Conservation (phyloP, 2,329 filamentous ascomycete genomes). For the Madurella mycetomatis region DNA sequence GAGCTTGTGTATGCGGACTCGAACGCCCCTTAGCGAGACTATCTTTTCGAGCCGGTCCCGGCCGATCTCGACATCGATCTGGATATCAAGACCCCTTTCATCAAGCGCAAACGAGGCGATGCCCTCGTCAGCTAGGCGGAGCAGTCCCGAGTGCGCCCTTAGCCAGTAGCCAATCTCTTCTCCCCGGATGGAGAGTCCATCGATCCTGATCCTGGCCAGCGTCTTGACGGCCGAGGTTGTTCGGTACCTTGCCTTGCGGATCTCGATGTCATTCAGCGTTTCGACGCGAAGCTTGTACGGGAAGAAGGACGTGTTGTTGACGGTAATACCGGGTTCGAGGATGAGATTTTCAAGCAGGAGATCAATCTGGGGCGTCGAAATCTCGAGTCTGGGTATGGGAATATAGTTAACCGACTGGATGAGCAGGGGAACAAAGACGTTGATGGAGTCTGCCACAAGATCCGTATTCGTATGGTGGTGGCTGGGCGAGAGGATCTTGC, state of each 20-base stretch:
- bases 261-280: slow-evolving; percentile 80
- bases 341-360: slow-evolving; percentile 87
- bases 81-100: slow-evolving; percentile 79
- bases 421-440: slow-evolving; percentile 74
- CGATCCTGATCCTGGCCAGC: slow-evolving; percentile 70
- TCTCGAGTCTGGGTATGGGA: slow-evolving; percentile 84
- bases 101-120: slow-evolving; percentile 84
- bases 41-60: slow-evolving; percentile 76
- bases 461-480: slow-evolving; percentile 63
- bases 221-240: slow-evolving; percentile 65
- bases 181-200: slow-evolving; percentile 77
- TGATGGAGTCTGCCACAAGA: slow-evolving; percentile 68
- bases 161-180: slow-evolving; percentile 90
- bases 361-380: slow-evolving; percentile 78
- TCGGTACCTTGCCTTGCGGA: slow-evolving; percentile 69
- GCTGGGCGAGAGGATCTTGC: slow-evolving; percentile 63
- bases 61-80: slow-evolving; percentile 78
- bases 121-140: slow-evolving; percentile 75
- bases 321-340: slow-evolving; percentile 77
- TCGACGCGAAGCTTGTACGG: slow-evolving; percentile 78
- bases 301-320: slow-evolving; percentile 84
- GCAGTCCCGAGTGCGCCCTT: slow-evolving; percentile 68
- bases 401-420: slow-evolving; percentile 78
- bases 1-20: slow-evolving; percentile 81
- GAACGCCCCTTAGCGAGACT: slow-evolving; percentile 68